These are phyloP conservation scores for Amanita inopinata DNA, from an alignment of 768 basidiomycete genomes.

Conservation along the genomic window DNA sequence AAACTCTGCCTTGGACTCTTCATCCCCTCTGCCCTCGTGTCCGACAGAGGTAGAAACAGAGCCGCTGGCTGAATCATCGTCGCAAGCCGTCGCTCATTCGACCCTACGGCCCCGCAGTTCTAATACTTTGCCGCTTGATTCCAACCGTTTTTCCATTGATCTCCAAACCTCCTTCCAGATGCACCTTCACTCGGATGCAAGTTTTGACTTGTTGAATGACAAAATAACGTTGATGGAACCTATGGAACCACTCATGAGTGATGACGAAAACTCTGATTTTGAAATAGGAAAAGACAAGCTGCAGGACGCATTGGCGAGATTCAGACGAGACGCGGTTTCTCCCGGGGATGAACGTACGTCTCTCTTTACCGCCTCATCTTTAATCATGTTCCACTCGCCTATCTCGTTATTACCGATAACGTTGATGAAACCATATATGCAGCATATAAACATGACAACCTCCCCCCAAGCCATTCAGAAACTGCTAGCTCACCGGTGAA, in stretches of 20 bases:
- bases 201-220: constrained; percentile 44
- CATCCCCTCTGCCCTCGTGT: too few relatives aligned
- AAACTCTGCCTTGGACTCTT: background rate
- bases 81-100: background rate
- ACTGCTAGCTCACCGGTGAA: too few relatives aligned
- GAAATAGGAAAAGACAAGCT: constrained; percentile 17
- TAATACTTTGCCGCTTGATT: constrained; percentile 15
- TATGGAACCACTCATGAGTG: constrained; percentile 16
- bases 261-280: constrained; percentile 33
- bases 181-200: constrained; percentile 35
- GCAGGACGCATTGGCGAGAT: constrained; percentile 7
- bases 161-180: constrained; percentile 38
- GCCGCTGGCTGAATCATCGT: background rate
- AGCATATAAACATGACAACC: too few relatives aligned
- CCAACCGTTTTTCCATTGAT: constrained; percentile 33
- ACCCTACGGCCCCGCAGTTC: constrained; percentile 5
- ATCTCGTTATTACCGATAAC: too few relatives aligned
- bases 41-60: too few relatives aligned
- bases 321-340: background rate
- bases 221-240: constrained; percentile 30
- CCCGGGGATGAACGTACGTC: background rate
- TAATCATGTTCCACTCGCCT: too few relatives aligned
- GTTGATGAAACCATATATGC: too few relatives aligned
- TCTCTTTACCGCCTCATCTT: too few relatives aligned
- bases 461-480: background rate